These are phyloP conservation scores for Thelephora aurantiotincta DNA, from an alignment of 768 basidiomycete genomes.

Conservation along the genomic window DNA sequence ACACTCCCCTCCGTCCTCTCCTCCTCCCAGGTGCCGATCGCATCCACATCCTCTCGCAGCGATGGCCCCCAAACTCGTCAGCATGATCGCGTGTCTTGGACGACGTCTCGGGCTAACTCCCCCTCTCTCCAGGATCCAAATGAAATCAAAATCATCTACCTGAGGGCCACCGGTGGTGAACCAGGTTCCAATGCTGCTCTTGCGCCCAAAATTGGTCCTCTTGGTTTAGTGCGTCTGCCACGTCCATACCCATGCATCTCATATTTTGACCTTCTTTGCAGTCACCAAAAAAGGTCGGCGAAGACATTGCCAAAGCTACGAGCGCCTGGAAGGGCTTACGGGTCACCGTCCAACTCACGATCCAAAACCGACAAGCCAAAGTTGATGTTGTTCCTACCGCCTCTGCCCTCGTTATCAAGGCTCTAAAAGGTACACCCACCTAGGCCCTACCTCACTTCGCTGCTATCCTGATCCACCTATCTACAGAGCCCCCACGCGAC, in stretches of 20 bases:
- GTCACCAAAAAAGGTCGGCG: constrained; percentile 99
- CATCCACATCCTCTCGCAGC: constrained; percentile 19
- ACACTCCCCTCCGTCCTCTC: neutral
- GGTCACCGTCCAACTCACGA: constrained; percentile 96
- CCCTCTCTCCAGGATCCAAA: constrained; percentile 65
- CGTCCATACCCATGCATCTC: constrained; percentile 1
- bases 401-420: constrained; percentile 92
- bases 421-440: constrained; percentile 76
- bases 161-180: constrained; percentile 97
- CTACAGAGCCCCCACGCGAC: constrained; percentile 90
- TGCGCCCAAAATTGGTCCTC: constrained; percentile 99
- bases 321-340: constrained; percentile 98
- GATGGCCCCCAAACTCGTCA: constrained; percentile 76
- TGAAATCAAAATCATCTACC: constrained; percentile 98
- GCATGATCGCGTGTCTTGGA: constrained; percentile 7
- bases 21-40: neutral
- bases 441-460: neutral
- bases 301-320: constrained; percentile 99
- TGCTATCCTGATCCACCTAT: neutral
- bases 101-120: neutral
- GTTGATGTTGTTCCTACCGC: constrained; percentile 96
- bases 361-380: constrained; percentile 98
- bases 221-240: constrained; percentile 75
- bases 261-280: constrained; percentile 20
- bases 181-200: constrained; percentile 97